A percentile compares a stretch with the other conserved stretches of the same genome.
Evolutionary conservation across 2,329 filamentous ascomycete species (phyloP).

Genomic region (Fusarium anthophilum): DNA sequence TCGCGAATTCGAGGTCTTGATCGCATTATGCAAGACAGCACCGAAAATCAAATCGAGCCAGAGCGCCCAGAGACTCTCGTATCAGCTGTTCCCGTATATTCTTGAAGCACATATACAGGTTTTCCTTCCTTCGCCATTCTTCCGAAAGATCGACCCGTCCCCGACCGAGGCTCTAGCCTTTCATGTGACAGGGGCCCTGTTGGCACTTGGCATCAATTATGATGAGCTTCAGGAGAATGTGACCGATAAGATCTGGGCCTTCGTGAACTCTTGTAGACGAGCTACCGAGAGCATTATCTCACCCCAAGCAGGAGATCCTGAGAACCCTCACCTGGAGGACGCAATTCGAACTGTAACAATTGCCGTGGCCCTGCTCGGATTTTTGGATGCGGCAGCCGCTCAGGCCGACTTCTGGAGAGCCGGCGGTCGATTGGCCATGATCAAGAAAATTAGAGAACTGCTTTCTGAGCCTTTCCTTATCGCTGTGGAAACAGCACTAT

Average conservation of each 20-base stretch:
- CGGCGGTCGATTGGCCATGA: constrained; percentile 75
- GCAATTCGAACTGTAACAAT: constrained; percentile 77
- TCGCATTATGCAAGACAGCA: constrained; percentile 91
- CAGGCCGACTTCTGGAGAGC: constrained; percentile 84
- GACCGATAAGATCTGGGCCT: constrained; percentile 73
- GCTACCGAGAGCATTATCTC: constrained; percentile 66
- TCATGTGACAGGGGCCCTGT: constrained; percentile 80
- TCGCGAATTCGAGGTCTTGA: constrained; percentile 89
- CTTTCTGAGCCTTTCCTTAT: constrained; percentile 87
- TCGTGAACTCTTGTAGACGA: constrained; percentile 75
- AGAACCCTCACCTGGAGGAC: constrained; percentile 70
- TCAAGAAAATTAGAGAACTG: constrained; percentile 75
- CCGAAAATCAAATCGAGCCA: constrained; percentile 75
- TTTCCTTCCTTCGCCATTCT: constrained; percentile 82
- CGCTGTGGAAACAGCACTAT: constrained; percentile 88
- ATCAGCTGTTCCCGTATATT: constrained; percentile 84
- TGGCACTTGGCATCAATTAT: constrained; percentile 82
- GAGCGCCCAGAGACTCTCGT: constrained; percentile 80
- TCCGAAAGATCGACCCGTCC: constrained; percentile 84
- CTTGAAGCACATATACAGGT: constrained; percentile 83
- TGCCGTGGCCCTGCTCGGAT: constrained; percentile 87
- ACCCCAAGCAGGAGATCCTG: constrained; percentile 64
- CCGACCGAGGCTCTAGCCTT: constrained; percentile 87
- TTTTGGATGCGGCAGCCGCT: constrained; percentile 82
- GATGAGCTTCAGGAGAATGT: constrained; percentile 73